phyloP scores from a whole-genome alignment of 148 eudicot species.

The Pharnaceum exiguum region DNA sequence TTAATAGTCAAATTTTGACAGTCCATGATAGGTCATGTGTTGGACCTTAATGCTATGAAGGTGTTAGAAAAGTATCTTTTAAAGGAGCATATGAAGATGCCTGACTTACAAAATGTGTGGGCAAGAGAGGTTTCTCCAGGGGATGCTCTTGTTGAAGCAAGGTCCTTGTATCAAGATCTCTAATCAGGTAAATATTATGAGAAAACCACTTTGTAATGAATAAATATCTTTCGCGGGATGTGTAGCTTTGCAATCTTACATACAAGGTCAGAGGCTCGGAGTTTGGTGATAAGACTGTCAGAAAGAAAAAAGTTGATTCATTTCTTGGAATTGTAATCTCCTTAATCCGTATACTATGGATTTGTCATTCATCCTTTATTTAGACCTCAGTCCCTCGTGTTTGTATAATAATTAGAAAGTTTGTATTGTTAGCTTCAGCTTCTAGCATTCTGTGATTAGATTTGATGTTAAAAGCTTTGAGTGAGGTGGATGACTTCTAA shows the following conservation, averaged over 20 bases:
- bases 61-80: slow-evolving; percentile 40
- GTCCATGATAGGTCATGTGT: slow-evolving; percentile 49
- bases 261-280: neutral
- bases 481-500: neutral
- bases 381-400: too few species aligned
- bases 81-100: slow-evolving; percentile 50
- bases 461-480: neutral
- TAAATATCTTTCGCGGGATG: neutral
- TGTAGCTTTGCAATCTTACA: neutral
- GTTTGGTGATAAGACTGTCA: too few species aligned
- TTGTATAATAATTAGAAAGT: too few species aligned
- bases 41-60: slow-evolving; percentile 38
- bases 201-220: neutral
- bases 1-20: slow-evolving; percentile 23
- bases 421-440: too few species aligned
- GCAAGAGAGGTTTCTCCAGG: slow-evolving; percentile 43
- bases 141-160: slow-evolving; percentile 56
- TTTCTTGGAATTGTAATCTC: too few species aligned
- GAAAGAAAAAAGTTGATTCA: too few species aligned
- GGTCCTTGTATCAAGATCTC: slow-evolving; percentile 43
- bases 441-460: neutral
- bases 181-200: slow-evolving; percentile 18
- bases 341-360: too few species aligned
- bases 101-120: slow-evolving; percentile 63
- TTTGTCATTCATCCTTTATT: too few species aligned